These are phyloP conservation scores for Patellifolia procumbens DNA, from an alignment of 179 eudicot genomes.

Conservation along the genomic window DNA sequence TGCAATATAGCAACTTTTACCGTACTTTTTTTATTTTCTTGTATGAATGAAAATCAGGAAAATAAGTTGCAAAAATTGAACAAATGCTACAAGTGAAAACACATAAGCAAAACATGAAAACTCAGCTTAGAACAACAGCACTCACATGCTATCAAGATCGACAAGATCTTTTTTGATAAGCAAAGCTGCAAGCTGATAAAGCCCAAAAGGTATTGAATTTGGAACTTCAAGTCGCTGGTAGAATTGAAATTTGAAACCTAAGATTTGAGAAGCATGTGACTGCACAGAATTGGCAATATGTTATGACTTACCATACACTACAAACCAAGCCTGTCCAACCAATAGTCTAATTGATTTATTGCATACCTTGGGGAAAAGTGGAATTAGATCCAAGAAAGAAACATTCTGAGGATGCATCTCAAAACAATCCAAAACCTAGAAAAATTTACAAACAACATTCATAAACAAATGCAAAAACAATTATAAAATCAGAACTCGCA, in stretches of 20 bases:
- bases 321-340: conserved; percentile 8
- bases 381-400: conserved; percentile 84
- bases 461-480: background rate
- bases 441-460: conserved; percentile 10
- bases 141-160: conserved; percentile 97
- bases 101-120: conserved; percentile 6
- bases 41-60: background rate
- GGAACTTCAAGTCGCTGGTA: conserved; percentile 89
- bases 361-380: conserved; percentile 94
- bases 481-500: background rate
- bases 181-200: conserved; percentile 88
- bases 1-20: background rate
- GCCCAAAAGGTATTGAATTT: conserved; percentile 66
- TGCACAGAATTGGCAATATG: conserved; percentile 44
- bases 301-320: background rate
- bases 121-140: conserved; percentile 12
- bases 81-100: background rate
- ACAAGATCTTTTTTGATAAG: conserved; percentile 87
- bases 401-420: conserved; percentile 83
- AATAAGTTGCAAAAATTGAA: background rate
- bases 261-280: conserved; percentile 98
- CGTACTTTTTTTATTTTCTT: background rate
- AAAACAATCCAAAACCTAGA: conserved; percentile 92
- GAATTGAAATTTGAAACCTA: conserved; percentile 96
- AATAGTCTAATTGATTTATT: background rate